Conservation (phyloP, 257 asterid species). For the Datura wrightii region DNA sequence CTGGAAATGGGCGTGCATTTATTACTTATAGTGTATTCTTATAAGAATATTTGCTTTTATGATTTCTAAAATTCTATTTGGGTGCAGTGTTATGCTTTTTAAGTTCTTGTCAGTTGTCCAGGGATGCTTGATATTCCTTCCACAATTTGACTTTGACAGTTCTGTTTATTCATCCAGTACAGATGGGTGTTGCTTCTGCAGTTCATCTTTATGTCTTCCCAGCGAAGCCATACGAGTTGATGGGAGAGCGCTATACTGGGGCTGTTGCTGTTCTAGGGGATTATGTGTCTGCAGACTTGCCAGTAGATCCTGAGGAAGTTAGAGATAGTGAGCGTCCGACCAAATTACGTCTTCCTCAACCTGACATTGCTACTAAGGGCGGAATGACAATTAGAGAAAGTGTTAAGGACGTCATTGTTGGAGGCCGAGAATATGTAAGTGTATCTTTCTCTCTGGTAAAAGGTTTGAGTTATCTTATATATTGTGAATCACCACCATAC, state of each 20-base stretch:
- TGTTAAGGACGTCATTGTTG: constrained; percentile 81
- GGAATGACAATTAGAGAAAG: constrained; percentile 92
- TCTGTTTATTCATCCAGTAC: constrained; percentile 81
- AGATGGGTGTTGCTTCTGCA: constrained; percentile 96
- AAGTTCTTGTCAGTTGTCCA: constrained; percentile 15
- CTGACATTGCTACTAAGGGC: constrained; percentile 59
- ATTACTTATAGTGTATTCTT: neutral
- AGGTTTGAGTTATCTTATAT: constrained; percentile 8
- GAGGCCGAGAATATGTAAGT: constrained; percentile 95
- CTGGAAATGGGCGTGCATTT: constrained; percentile 33
- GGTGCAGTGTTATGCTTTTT: neutral
- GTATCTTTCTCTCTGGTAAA: constrained; percentile 32
- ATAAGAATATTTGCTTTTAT: neutral
- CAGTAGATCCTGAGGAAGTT: constrained; percentile 93
- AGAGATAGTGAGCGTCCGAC: constrained; percentile 98
- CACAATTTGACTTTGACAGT: constrained; percentile 51
- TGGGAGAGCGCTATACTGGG: constrained; percentile 88
- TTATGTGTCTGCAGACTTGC: constrained; percentile 91
- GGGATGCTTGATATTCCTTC: neutral
- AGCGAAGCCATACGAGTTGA: constrained; percentile 92
- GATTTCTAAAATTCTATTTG: neutral
- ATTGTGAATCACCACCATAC: constrained; percentile 15
- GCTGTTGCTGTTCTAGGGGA: constrained; percentile 93
- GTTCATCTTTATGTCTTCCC: constrained; percentile 98
- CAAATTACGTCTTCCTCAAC: constrained; percentile 88